Base-by-base conservation (phyloP, 306 rosid genomes). In the Clitoria ternatea region DNA sequence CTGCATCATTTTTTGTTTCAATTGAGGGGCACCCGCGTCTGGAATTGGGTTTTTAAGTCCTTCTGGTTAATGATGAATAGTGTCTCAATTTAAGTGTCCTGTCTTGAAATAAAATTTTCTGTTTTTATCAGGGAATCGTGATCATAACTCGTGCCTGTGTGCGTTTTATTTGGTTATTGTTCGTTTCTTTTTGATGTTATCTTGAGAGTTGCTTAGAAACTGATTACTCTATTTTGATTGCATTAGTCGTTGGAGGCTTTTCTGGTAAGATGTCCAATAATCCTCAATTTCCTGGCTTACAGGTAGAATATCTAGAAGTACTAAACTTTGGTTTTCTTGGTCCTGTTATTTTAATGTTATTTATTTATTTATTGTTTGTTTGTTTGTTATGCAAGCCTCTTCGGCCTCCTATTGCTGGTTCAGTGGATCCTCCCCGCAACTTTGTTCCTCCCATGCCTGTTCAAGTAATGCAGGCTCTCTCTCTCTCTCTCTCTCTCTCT, bases 211-310 rank as follows among this genome's bases (percentile, higher is more conserved):
- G 19, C 35, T 15, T 4, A 32, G 49, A 76, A 6, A 26, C 42
- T 59, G 44, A 66, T 77, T n/a, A 10, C 8, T 69, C 9, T 69
- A 9, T 61, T 74, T 66, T 85, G 76, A 40, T 71, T 84, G 76
- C 72, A 64, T 45, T 78, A 27, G 69, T 26, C 56, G 81, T 78
- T 76, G 82, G 80, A 77, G 81, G 29, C 5, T 65, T 66, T 44
- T 69, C 52, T 69, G 66, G 24, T 37, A 20, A 68, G 82, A 92
- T 90, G 96, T 85, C 92, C 68, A 89, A 88, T 80, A 87, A 90
- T 79, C 96, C 91, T 49, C 96, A 83, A 63, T 88, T 56, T 86
- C 89, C 96, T 0, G 94, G 94, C 37, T 75, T 85, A 69, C 94
- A 90, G 96, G 96, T 92, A 87, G 30, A 15, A 13, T 70, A 20